These are phyloP conservation scores for Hygrocybe coccinea DNA, from an alignment of 768 basidiomycete genomes.

Conservation along the genomic window DNA sequence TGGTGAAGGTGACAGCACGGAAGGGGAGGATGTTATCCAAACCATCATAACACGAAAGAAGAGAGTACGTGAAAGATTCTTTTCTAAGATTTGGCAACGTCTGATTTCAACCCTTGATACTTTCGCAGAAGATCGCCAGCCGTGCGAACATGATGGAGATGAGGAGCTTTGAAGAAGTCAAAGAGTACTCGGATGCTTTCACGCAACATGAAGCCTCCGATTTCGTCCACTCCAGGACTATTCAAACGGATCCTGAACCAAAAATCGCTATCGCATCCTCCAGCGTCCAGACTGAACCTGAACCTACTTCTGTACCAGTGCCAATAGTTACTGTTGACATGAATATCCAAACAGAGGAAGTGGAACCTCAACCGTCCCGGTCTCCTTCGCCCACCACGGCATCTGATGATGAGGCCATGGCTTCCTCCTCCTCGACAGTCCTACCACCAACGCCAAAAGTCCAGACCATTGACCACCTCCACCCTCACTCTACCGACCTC, in stretches of 20 bases:
- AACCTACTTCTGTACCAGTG: slow-evolving; percentile 31
- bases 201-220: slow-evolving; percentile 64
- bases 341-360: slow-evolving; percentile 61
- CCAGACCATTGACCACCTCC: slow-evolving; percentile 25
- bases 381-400: slow-evolving; percentile 40
- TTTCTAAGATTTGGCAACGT: slow-evolving; percentile 1
- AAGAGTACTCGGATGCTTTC: slow-evolving; percentile 70
- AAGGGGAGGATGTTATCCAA: slow-evolving; percentile 73
- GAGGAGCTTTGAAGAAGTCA: slow-evolving; percentile 55
- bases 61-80: slow-evolving; percentile 42
- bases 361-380: slow-evolving; percentile 36
- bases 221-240: slow-evolving; percentile 41
- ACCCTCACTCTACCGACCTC: slow-evolving; percentile 42
- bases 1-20: slow-evolving; percentile 46
- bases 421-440: slow-evolving; percentile 71
- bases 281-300: slow-evolving; percentile 55
- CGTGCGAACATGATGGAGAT: slow-evolving; percentile 50
- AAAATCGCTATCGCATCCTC: slow-evolving; percentile 43
- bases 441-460: slow-evolving; percentile 67
- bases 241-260: slow-evolving; percentile 62
- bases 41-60: slow-evolving; percentile 86
- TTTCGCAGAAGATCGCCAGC: slow-evolving; percentile 58
- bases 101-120: slow-evolving; percentile 6
- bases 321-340: slow-evolving; percentile 45
- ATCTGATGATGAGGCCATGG: slow-evolving; percentile 49